Percentiles rank a stretch among this genome's conserved stretches.
Evolutionary conservation across 495 filamentous ascomycete species (phyloP).

Genomic region (Entonaema liquescens): DNA sequence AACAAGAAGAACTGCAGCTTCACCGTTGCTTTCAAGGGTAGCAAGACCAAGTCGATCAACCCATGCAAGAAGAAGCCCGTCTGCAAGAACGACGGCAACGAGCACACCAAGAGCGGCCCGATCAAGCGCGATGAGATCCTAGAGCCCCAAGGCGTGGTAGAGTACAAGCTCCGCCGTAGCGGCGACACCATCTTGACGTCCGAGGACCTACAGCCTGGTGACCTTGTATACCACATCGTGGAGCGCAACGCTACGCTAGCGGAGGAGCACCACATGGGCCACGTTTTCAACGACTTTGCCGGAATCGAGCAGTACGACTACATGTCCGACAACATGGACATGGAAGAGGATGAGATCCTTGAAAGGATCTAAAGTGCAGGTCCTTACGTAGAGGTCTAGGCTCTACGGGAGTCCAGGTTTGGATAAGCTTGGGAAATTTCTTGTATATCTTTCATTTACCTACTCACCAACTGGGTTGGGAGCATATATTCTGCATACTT

Average conservation of each 20-base stretch:
- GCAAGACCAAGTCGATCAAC: not conserved
- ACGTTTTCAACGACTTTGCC: not conserved
- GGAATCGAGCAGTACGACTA: not conserved
- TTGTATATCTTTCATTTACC: not conserved
- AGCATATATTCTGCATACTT: not conserved
- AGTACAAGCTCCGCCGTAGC: conserved; percentile 1
- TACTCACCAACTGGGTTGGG: not conserved
- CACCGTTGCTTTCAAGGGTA: not conserved
- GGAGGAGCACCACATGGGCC: not conserved
- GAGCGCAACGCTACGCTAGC: not conserved
- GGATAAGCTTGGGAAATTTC: not conserved
- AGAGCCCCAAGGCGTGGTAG: not conserved
- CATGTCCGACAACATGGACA: not conserved
- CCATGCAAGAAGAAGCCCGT: not conserved
- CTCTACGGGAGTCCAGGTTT: not conserved
- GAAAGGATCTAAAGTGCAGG: not conserved
- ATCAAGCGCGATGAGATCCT: not conserved
- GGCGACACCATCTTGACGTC: not conserved
- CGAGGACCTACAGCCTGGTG: not conserved
- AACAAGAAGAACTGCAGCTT: conserved; percentile 1
- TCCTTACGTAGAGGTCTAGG: not conserved
- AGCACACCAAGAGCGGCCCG: not conserved
- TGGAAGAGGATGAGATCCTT: conserved; percentile 3
- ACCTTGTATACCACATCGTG: not conserved
- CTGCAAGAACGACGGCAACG: not conserved